These are phyloP conservation scores for Suillus subaureus DNA, from an alignment of 768 basidiomycete species.

Conservation along the genomic window DNA sequence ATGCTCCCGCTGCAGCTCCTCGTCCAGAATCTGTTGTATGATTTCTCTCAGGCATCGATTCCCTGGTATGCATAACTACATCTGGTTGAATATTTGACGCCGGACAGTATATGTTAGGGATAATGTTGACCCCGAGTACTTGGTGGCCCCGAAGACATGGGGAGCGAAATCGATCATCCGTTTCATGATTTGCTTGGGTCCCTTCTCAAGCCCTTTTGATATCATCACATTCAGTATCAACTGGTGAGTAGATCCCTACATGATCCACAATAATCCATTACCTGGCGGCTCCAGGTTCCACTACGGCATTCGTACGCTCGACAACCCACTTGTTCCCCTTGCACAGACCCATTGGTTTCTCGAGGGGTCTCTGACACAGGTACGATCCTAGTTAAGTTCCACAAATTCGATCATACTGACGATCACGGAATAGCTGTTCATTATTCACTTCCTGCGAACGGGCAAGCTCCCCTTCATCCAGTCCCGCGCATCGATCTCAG, in stretches of 20 bases:
- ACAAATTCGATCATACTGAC: background rate
- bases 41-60: constrained; percentile 40
- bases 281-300: constrained; percentile 26
- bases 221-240: constrained; percentile 34
- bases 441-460: constrained; percentile 36
- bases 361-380: constrained; percentile 39
- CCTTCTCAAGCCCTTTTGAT: constrained; percentile 40
- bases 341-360: constrained; percentile 41
- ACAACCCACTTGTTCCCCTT: constrained; percentile 32
- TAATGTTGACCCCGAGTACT: constrained; percentile 40
- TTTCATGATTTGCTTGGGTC: constrained; percentile 39
- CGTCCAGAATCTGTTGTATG: constrained; percentile 36
- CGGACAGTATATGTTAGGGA: constrained; percentile 27
- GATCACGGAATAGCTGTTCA: constrained; percentile 28
- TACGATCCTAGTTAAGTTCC: constrained; percentile 11
- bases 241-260: constrained; percentile 24
- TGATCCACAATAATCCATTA: background rate
- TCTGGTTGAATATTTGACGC: background rate
- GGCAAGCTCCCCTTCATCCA: constrained; percentile 34
- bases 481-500: constrained; percentile 30
- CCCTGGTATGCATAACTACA: constrained; percentile 28
- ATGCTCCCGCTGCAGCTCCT: constrained; percentile 37
- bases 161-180: constrained; percentile 36
- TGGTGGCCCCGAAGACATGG: constrained; percentile 33
- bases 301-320: constrained; percentile 28